Percentiles rank a stretch among this genome's conserved stretches.
phyloP scores from a whole-genome alignment of 2,329 filamentous ascomycete species.

The Aspergillus chevalieri region DNA sequence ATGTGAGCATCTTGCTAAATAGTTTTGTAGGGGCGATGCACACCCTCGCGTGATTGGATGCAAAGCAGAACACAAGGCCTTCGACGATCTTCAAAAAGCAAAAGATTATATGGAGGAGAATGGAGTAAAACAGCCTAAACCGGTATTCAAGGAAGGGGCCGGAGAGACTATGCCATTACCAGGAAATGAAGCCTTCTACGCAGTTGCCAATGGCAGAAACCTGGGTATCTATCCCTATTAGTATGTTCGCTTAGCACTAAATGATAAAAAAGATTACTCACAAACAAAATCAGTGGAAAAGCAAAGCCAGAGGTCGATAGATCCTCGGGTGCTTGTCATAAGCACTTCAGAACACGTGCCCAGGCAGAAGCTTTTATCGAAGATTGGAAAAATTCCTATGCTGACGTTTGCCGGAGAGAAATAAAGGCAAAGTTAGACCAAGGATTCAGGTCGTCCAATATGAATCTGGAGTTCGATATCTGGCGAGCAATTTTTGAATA shows the following conservation, averaged over 20 bases:
- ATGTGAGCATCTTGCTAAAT: background rate
- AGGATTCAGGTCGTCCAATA: background rate
- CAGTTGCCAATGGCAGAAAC: background rate
- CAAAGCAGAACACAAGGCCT: background rate
- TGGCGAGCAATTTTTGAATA: no score
- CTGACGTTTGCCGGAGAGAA: background rate
- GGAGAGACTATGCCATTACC: background rate
- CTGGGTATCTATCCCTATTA: background rate
- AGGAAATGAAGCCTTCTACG: background rate
- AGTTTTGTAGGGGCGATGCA: background rate
- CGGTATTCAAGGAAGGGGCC: background rate
- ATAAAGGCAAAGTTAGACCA: background rate
- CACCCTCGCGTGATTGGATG: background rate
- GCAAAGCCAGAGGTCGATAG: background rate
- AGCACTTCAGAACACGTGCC: background rate
- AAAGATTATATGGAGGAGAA: background rate
- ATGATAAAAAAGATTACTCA: background rate
- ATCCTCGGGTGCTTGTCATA: background rate
- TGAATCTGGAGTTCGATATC: background rate
- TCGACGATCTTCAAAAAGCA: background rate
- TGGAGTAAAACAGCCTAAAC: background rate
- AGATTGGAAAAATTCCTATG: background rate
- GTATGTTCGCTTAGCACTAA: background rate
- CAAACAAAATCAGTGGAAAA: background rate
- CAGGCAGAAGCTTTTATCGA: background rate